Conservation (phyloP, 768 basidiomycete species). For the Lentinula boryana region DNA sequence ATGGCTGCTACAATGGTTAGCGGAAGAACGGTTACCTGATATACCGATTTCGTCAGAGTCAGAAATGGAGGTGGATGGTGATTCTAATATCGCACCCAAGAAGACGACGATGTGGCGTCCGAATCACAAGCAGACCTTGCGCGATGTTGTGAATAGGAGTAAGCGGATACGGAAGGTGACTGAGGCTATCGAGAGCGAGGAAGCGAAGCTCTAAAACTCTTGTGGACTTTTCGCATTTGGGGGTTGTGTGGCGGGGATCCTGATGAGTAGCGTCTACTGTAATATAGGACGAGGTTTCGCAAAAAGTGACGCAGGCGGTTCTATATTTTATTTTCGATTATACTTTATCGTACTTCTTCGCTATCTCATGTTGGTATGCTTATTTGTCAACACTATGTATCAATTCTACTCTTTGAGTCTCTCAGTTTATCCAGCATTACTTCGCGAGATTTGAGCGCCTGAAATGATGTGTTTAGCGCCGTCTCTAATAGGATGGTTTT, state of each 20-base stretch:
- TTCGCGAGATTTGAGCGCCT: too few species aligned
- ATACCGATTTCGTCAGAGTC: constrained; percentile 6
- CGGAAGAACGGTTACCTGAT: constrained; percentile 44
- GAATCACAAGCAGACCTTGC: constrained; percentile 27
- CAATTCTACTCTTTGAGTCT: too few species aligned
- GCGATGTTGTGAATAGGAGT: constrained; percentile 24
- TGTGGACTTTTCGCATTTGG: not conserved
- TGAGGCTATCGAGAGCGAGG: not conserved
- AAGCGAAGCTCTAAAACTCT: not conserved
- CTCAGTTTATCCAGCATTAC: too few species aligned
- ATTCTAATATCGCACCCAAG: not conserved
- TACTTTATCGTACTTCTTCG: too few species aligned
- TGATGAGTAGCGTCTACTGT: not conserved
- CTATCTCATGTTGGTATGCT: too few species aligned
- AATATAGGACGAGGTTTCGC: not conserved
- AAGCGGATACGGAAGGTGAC: constrained; percentile 3
- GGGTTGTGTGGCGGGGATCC: not conserved
- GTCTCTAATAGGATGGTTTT: too few species aligned
- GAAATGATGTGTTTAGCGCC: too few species aligned
- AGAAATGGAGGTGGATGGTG: not conserved
- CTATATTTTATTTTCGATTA: too few species aligned
- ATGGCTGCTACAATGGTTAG: constrained; percentile 44
- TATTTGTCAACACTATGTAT: too few species aligned
- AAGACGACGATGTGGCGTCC: constrained; percentile 28
- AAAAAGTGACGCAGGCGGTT: not conserved